phyloP scores from a whole-genome alignment of 2,329 filamentous ascomycete genomes.

The Penicillium sp. region DNA sequence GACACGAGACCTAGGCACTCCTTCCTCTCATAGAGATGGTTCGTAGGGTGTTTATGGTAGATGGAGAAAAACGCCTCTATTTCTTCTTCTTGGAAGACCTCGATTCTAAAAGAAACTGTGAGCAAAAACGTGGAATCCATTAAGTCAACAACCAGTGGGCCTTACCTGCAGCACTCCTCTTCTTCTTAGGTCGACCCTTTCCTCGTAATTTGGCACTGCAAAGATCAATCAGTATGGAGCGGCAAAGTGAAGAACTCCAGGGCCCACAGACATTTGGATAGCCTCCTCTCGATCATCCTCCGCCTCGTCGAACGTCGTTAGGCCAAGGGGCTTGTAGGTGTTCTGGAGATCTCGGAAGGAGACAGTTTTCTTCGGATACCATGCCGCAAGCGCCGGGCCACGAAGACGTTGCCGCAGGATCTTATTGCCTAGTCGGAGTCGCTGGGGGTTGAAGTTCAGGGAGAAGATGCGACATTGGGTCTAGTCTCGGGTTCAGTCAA shows the following conservation, averaged over 20 bases:
- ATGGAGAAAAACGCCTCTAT: constrained; percentile 8
- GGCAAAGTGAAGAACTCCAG: neutral
- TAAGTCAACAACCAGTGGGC: neutral
- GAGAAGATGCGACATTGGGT: constrained; percentile 90
- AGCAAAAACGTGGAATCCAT: constrained; percentile 3
- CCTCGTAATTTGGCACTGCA: constrained; percentile 73
- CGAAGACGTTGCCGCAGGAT: constrained; percentile 83
- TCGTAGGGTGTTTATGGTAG: neutral
- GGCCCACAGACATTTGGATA: constrained; percentile 56
- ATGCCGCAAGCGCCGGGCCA: constrained; percentile 79
- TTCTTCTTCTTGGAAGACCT: constrained; percentile 32
- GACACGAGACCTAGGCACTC: neutral
- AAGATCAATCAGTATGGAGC: constrained; percentile 31
- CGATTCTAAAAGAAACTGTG: constrained; percentile 19
- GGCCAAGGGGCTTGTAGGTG: constrained; percentile 63
- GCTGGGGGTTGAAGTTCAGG: constrained; percentile 84
- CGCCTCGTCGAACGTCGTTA: constrained; percentile 71
- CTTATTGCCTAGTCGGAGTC: constrained; percentile 83
- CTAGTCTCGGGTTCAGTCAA: constrained; percentile 48
- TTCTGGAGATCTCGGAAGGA: constrained; percentile 74
- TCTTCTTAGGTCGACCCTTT: constrained; percentile 90
- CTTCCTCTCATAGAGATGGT: neutral
- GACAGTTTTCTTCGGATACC: constrained; percentile 79
- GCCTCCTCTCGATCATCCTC: constrained; percentile 77
- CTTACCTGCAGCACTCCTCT: constrained; percentile 59